phyloP scores from a whole-genome alignment of 1,139 yeast species.

The Diutina ranongensis region DNA sequence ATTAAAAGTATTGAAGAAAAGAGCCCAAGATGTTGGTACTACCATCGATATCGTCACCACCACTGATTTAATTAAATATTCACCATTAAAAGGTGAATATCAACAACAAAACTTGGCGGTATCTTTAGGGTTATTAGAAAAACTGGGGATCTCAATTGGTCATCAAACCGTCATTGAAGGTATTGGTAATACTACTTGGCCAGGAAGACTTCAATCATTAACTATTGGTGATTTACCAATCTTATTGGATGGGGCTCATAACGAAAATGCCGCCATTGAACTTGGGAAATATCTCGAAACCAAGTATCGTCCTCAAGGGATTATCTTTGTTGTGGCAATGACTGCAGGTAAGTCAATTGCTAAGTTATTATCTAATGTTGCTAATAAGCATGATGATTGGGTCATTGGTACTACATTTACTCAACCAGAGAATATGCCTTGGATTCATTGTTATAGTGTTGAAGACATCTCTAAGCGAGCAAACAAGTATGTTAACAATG shows the following conservation, averaged over 20 bases:
- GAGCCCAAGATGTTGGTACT: constrained; percentile 13
- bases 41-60: constrained; percentile 14
- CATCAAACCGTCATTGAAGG: constrained; percentile 33
- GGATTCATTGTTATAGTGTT: constrained; percentile 51
- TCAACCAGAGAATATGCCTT: constrained; percentile 81
- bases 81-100: constrained; percentile 63
- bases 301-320: constrained; percentile 14
- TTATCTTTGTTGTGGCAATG: constrained; percentile 61
- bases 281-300: constrained; percentile 29
- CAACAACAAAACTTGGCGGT: constrained; percentile 62
- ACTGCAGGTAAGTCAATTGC: constrained; percentile 60
- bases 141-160: constrained; percentile 13
- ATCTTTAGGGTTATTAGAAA: constrained; percentile 48
- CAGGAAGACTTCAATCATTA: constrained; percentile 48
- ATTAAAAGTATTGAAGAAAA: constrained; percentile 25
- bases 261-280: constrained; percentile 69
- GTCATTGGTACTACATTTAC: constrained; percentile 50
- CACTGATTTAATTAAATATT: constrained; percentile 13
- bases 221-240: constrained; percentile 20
- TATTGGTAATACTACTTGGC: constrained; percentile 41
- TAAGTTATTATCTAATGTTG: constrained; percentile 39
- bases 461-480: constrained; percentile 25
- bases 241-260: constrained; percentile 88
- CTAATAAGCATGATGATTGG: constrained; percentile 34
- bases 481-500: constrained; percentile 14